Evolutionary conservation across 345 rosid species (phyloP), one percentile per base, ranked within the genome.

Genomic region (Adansonia digitata): DNA sequence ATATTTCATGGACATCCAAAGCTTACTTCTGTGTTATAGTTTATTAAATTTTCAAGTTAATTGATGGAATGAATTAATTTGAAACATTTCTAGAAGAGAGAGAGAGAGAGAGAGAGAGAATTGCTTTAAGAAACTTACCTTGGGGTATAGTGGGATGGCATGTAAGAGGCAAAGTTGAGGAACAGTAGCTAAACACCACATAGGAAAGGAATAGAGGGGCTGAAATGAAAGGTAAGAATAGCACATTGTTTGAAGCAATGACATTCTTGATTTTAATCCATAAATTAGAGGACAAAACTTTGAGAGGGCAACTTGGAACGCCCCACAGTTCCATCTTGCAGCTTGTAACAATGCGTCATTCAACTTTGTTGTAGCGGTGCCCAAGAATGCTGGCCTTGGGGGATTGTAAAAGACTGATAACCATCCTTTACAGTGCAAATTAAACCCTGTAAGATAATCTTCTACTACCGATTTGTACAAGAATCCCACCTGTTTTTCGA

Each of bases 291-390:
- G 74, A 55, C 22, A 71, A 56, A 71, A 22, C 35, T 15, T 22
- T 39, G 74, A 71, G 51, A 55, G 45, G 2, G 63, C 18, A 37
- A 71, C 64, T 71, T 71, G 74, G 5, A 27, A 31, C 20, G 80
- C 29, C 43, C 89, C 91, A 9, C 77, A 42, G 27, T 24, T 34
- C 89, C 89, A 87, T 80, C 89, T 79, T 2, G 53, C 80, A 42
- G 43, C 57, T 59, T 87, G 91, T 57, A 71, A 40, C 15, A 87
- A 27, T 29, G 53, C 0, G 66, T 82, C 87, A n/a, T 69, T 79
- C 14, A 87, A 79, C 53, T 45, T 80, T 3, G 85, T 75, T 0
- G 84, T 48, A 0, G 82, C 56, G 0, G 40, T 74, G 11, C 88
- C 91, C 57, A 71, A 22, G 34, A 71, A 71, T 35, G 74, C 63